phyloP scores from a whole-genome alignment of 1,139 yeast genomes.

The Saccharomyces hybrid region DNA sequence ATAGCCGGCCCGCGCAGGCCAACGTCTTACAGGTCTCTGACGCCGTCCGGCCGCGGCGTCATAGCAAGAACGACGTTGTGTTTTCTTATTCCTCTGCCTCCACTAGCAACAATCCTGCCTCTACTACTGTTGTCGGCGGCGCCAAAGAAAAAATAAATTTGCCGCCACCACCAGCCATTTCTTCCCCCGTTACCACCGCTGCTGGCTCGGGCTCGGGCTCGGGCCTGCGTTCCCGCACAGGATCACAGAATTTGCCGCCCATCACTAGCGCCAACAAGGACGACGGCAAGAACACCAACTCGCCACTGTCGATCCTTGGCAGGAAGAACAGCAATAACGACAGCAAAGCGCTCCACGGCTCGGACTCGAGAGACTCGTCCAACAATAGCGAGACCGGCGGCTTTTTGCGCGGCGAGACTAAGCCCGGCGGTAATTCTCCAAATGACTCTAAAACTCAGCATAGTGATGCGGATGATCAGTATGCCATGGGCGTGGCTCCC shows the following conservation, averaged over 20 bases:
- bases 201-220: slow-evolving; percentile 6
- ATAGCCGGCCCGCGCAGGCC: background rate
- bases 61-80: background rate
- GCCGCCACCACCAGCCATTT: background rate
- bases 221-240: slow-evolving; percentile 1
- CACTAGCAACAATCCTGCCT: background rate
- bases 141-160: background rate
- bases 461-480: background rate
- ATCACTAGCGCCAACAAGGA: background rate
- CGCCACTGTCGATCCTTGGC: background rate
- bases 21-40: background rate
- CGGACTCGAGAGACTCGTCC: background rate
- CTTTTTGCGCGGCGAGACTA: background rate
- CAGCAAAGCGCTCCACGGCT: background rate
- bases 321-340: slow-evolving; percentile 5
- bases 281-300: background rate
- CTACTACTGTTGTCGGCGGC: slow-evolving; percentile 1
- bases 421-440: background rate
- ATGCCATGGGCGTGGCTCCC: slow-evolving; percentile 18
- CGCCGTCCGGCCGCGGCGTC: background rate
- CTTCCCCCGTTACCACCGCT: slow-evolving; percentile 1
- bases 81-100: background rate
- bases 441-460: slow-evolving; percentile 1
- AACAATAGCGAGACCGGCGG: background rate
- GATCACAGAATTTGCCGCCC: background rate